Base-by-base conservation (phyloP, 139 green algal species). In the Asterochloris sp. region DNA sequence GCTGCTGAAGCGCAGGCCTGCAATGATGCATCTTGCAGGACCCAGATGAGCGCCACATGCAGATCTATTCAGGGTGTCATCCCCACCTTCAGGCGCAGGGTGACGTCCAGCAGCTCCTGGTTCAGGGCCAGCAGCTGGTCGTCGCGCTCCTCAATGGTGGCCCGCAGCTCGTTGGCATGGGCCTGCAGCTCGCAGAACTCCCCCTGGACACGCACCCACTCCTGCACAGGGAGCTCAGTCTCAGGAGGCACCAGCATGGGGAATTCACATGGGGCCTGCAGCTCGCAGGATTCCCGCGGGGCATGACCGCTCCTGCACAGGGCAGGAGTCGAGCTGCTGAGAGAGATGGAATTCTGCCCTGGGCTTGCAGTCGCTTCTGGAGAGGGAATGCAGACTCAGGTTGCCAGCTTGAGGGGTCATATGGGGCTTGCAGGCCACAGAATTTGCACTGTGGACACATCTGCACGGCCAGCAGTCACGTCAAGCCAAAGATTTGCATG, bases 121-220 rank as follows among this genome's bases (percentile, higher is more conserved):
- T 83, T 77, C 13, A 83, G 67, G 38, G 67, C 23, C 12, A 73
- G 73, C 24, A 83, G 78, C 78, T 83, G 29, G 13, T 77, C 28
- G 66, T 76, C 67, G 15, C 78, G 78, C 78, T 83, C 64, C 67
- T 83, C 67, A 28, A 83, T 26, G 38, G 66, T 23, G 16, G 23
- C 24, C 19, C 21, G 38, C 67, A 83, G 78, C 29, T 83, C 78
- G 26, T 73, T 29, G 63, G 28, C 61, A 24, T 74, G 28, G 61
- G 61, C 63, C 28, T 82, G 62, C 63, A 82, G n/a, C 78, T 74
- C 61, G 61, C 63, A 12, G 78, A 74, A 82, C 63, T 82, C 78
- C n/a, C 28, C 19, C 78, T 82, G 61, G 61, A 82, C 73, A 29
- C 38, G 28, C 54, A 66, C 63, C 78, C 78, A 82, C 61, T 82